Evolutionary conservation across 768 basidiomycete genomes (phyloP).

Genomic region (Thelephora ganbajun): DNA sequence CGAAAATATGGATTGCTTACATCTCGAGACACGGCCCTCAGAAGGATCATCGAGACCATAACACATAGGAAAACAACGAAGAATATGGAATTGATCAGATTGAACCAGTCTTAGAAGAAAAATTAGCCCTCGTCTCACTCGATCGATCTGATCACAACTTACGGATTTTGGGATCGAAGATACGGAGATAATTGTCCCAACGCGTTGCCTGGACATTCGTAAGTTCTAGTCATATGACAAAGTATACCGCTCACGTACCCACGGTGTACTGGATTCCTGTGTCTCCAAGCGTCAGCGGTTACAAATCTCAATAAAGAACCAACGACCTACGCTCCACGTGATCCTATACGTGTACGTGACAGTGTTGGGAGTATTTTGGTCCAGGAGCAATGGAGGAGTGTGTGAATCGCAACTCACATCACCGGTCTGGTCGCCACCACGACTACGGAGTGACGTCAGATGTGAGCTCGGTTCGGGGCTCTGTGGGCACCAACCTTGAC

Average conservation of each 20-base stretch:
- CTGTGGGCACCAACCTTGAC: constrained; percentile 19
- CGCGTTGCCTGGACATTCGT: constrained; percentile 58
- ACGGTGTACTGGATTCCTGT: constrained; percentile 75
- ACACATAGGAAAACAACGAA: constrained; percentile 84
- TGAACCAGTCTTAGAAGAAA: constrained; percentile 67
- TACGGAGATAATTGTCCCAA: constrained; percentile 94
- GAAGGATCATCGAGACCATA: constrained; percentile 87
- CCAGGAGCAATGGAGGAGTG: constrained; percentile 39
- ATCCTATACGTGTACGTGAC: constrained; percentile 83
- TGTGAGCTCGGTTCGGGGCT: not conserved
- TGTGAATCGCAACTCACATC: constrained; percentile 37
- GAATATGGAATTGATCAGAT: constrained; percentile 82
- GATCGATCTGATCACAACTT: not conserved
- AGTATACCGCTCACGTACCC: constrained; percentile 30
- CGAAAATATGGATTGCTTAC: constrained; percentile 26
- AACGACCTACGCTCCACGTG: constrained; percentile 58
- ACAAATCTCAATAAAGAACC: constrained; percentile 1
- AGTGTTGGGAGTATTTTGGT: constrained; percentile 41
- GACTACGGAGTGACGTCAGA: constrained; percentile 24
- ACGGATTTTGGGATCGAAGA: constrained; percentile 54
- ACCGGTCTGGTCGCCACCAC: constrained; percentile 44
- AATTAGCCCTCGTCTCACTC: not conserved
- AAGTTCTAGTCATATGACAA: not conserved
- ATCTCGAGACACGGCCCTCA: constrained; percentile 80
- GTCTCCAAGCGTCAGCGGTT: not conserved